Evolutionary conservation across 306 rosid genomes (phyloP).

Genomic region (Boehmeria nivea): DNA sequence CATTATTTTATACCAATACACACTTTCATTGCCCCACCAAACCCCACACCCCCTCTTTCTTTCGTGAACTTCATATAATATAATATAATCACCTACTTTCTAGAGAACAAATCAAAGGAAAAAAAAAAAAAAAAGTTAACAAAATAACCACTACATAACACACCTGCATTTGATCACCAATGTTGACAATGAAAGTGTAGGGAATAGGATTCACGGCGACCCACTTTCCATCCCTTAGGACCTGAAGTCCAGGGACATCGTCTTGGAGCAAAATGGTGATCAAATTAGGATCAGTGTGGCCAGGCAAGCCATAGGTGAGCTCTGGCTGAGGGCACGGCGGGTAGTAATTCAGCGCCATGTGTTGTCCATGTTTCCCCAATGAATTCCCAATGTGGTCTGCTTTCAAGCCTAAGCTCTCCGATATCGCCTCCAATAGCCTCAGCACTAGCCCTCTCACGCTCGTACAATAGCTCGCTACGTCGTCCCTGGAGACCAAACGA

Average conservation of each 20-base stretch:
- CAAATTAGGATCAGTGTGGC: constrained; percentile 44
- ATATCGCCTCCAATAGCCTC: constrained; percentile 36
- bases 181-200: constrained; percentile 42
- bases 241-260: constrained; percentile 50
- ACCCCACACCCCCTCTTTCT: too few species aligned
- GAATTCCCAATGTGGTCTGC: constrained; percentile 21
- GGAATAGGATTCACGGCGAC: constrained; percentile 41
- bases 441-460: constrained; percentile 33
- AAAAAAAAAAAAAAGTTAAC: not conserved
- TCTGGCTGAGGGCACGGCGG: constrained; percentile 54
- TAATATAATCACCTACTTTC: too few species aligned
- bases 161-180: constrained; percentile 59
- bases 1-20: too few species aligned
- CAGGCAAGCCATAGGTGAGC: constrained; percentile 48
- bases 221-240: constrained; percentile 38
- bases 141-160: not conserved
- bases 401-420: constrained; percentile 43
- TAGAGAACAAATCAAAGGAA: not conserved
- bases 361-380: constrained; percentile 42
- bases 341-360: constrained; percentile 53
- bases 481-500: constrained; percentile 26
- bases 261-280: constrained; percentile 51
- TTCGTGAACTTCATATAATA: too few species aligned
- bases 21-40: too few species aligned
- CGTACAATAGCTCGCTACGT: constrained; percentile 32